Evolutionary conservation across 495 filamentous ascomycete species (phyloP), one percentile per base, ranked within the genome.

Genomic region (Umbilicaria muhlenbergii): DNA sequence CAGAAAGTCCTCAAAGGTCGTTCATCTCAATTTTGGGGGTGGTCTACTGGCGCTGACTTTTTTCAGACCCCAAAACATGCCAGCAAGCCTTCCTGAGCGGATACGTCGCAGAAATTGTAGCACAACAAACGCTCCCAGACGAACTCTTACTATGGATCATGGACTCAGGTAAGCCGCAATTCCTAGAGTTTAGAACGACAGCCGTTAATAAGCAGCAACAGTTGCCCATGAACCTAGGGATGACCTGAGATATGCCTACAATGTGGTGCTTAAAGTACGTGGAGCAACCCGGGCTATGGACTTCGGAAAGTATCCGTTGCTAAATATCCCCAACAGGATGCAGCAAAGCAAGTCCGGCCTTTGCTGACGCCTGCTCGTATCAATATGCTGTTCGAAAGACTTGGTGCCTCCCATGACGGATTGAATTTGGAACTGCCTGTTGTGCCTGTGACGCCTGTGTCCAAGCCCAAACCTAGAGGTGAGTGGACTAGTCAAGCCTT

Each of bases 101-200:
- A 1, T 68, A 78, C 44, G 63, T 80, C 1, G 71, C 75, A 47
- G 68, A 76, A 46, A 69, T 81, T 15, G 63, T 79, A 21, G 55
- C 55, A 14, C 68, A 66, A 44, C 59, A 64, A 32, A 59, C 58
- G 12, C 60, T 91, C 5, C 78, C 87, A 1, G 75, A 86, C 41
- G 76, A 84, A 43, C 52, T 92, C 15, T 66, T 86, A 17, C 39
- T 65, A 15, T 94, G 86, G 86, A 69, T 89, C 3, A 62, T 92
- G 11, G 63, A 76, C 34, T 75, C 85, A 48, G 53, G 74, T 74
- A 46, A 32, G 64, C 57, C 21, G 7, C 16, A 19, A 32, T 34
- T 19, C 24, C 5, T 10, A 28, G 6, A 6, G 8, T 28, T 28
- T 28, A 6, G 24, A 8, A 28, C 6, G 4, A 28, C 24, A 6